A percentile compares a stretch with the other conserved stretches of the same genome.
phyloP scores from a whole-genome alignment of 2,329 filamentous ascomycete species.

The Monilinia vaccinii-corymbosi region DNA sequence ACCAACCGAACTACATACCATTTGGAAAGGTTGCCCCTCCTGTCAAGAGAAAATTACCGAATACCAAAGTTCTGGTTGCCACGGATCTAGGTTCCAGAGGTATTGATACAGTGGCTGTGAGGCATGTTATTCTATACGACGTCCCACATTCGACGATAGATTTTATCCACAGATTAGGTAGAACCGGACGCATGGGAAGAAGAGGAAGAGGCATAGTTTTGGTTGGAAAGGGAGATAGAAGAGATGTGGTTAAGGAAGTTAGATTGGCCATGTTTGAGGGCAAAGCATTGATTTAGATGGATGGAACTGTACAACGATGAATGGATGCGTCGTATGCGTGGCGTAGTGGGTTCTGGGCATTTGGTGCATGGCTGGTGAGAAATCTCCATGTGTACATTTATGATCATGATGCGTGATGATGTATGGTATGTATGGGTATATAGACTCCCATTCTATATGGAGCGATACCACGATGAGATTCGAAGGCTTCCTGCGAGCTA shows the following conservation, averaged over 20 bases:
- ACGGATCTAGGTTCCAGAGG: constrained; percentile 88
- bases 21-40: constrained; percentile 21
- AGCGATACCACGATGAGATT: neutral
- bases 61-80: constrained; percentile 86
- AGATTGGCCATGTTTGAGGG: constrained; percentile 82
- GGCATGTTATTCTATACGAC: constrained; percentile 89
- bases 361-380: neutral
- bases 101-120: constrained; percentile 86
- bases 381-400: neutral
- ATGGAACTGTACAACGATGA: constrained; percentile 8
- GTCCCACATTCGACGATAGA: constrained; percentile 98
- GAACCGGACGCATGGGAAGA: constrained; percentile 86
- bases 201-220: constrained; percentile 84
- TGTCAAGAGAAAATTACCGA: constrained; percentile 41
- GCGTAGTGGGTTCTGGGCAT: neutral
- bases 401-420: neutral
- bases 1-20: constrained; percentile 30
- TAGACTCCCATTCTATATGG: neutral
- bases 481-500: too few species aligned
- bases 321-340: neutral
- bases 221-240: constrained; percentile 79
- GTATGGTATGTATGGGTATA: neutral
- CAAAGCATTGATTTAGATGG: constrained; percentile 57
- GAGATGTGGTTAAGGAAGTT: constrained; percentile 85
- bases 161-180: constrained; percentile 90